Percentiles rank a stretch among this genome's conserved stretches.
These are phyloP conservation scores for Clavispora vitiphila DNA, from an alignment of 805 yeast genomes.

Conservation along the genomic window DNA sequence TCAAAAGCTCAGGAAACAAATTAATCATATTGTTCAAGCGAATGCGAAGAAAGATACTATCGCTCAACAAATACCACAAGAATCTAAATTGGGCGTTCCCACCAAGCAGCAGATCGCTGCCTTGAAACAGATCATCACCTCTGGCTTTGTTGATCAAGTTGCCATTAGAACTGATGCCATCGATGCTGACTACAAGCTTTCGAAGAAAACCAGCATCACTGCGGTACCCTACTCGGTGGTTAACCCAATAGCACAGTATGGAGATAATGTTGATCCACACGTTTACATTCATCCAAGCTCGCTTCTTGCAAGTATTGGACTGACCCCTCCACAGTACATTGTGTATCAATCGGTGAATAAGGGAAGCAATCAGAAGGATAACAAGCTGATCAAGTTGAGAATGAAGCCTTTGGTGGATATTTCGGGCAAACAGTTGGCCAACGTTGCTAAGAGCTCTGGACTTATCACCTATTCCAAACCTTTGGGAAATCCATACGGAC, in stretches of 20 bases:
- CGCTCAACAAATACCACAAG: constrained; percentile 38
- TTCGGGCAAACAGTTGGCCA: constrained; percentile 68
- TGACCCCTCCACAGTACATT: constrained; percentile 72
- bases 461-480: constrained; percentile 86
- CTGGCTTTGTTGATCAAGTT: constrained; percentile 89
- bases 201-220: constrained; percentile 53
- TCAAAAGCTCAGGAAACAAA: constrained; percentile 70
- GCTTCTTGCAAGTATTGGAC: constrained; percentile 54
- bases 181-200: constrained; percentile 54
- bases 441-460: constrained; percentile 68
- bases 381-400: constrained; percentile 44
- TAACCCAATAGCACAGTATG: constrained; percentile 36
- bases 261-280: constrained; percentile 40
- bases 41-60: constrained; percentile 58
- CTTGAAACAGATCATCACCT: constrained; percentile 84
- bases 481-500: constrained; percentile 83
- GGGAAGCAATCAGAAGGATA: constrained; percentile 43
- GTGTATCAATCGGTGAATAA: constrained; percentile 66
- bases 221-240: constrained; percentile 64
- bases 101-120: constrained; percentile 64
- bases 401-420: constrained; percentile 76
- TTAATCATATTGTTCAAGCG: constrained; percentile 66
- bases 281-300: constrained; percentile 83
- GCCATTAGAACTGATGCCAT: constrained; percentile 78
- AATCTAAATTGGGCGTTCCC: constrained; percentile 61